phyloP scores from a whole-genome alignment of 1,284 basidiomycete species.

The Phylloboletellus chloephorus region DNA sequence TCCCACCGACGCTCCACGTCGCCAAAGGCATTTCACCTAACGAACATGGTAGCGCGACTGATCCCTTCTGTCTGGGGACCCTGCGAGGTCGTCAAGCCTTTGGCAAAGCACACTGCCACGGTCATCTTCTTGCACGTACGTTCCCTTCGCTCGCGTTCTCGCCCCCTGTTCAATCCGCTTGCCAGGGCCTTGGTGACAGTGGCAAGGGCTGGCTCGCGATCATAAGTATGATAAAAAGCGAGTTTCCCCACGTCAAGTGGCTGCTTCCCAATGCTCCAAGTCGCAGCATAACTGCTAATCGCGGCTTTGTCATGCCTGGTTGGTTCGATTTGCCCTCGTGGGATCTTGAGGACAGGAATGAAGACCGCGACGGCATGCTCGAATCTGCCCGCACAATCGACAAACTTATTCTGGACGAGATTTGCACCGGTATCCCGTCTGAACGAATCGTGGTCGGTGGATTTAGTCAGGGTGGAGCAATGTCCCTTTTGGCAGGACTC shows the following conservation, averaged over 20 bases:
- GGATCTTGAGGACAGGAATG: conserved; percentile 47
- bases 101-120: conserved; percentile 72
- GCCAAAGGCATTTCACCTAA: conserved; percentile 19
- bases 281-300: conserved; percentile 62
- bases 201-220: conserved; percentile 77
- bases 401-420: conserved; percentile 67
- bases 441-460: conserved; percentile 76
- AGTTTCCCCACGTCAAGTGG: conserved; percentile 77
- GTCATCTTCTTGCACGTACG: conserved; percentile 86
- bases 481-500: conserved; percentile 70
- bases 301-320: conserved; percentile 55
- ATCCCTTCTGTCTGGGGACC: conserved; percentile 27
- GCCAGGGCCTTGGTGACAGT: conserved; percentile 68
- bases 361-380: conserved; percentile 67
- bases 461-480: conserved; percentile 84
- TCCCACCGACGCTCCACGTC: background rate
- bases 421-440: conserved; percentile 64
- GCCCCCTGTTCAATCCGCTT: background rate
- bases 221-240: conserved; percentile 58
- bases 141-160: conserved; percentile 9
- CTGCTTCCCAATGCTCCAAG: conserved; percentile 43
- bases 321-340: conserved; percentile 82
- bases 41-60: conserved; percentile 23
- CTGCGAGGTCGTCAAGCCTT: conserved; percentile 49
- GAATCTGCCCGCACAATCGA: conserved; percentile 59